Evolutionary conservation across 2,329 filamentous ascomycete genomes (phyloP), one percentile per base, ranked within the genome.

Genomic region (Chaetomiaceae sp.): DNA sequence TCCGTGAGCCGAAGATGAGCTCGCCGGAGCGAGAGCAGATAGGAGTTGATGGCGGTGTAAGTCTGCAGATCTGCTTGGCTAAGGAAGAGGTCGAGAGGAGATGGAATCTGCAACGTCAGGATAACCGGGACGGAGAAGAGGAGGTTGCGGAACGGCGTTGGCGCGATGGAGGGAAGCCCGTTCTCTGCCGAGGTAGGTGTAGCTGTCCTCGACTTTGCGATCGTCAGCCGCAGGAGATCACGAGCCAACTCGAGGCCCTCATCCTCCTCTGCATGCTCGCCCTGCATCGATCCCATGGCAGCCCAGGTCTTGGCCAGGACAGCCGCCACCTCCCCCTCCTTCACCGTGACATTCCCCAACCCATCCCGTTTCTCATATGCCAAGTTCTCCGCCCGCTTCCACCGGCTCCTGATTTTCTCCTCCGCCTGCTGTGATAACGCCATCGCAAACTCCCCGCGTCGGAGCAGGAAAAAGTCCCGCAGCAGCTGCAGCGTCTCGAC

Each of bases 391-490:
- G 82, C 75, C 58, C 84, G 75, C 61, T 78, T 82, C 77, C 88
- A 89, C 45, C 89, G 83, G 58, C 81, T 84, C n/a, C 82, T 79
- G 21, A 94, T 79, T 61, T 84, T 86, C 50, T 86, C 82, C 61
- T 96, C 90, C 1, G 92, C 90, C 71, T 96, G 89, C 32, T 86
- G 81, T 1, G 95, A 89, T 23, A 99, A 71, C 0, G 87, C 86
- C 70, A 94, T 84, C 18, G 91, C 90, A 67, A 99, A 99, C 67
- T 97, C 94, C 48, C 92, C 92, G 30, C 89, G 81, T 1, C 87
- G 86, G 0, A 99, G 77, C 2, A 99, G 78, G 61, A 96, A 89
- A 70, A 95, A 96, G 52, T 94, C 85, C 43, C 91, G 81, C 1
- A 96, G 76, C 8, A 96, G 75, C 25, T 83, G 81, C 13, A 97